These are phyloP conservation scores for Xylariaceae sp. DNA, from an alignment of 2,329 filamentous ascomycete species.

Conservation along the genomic window DNA sequence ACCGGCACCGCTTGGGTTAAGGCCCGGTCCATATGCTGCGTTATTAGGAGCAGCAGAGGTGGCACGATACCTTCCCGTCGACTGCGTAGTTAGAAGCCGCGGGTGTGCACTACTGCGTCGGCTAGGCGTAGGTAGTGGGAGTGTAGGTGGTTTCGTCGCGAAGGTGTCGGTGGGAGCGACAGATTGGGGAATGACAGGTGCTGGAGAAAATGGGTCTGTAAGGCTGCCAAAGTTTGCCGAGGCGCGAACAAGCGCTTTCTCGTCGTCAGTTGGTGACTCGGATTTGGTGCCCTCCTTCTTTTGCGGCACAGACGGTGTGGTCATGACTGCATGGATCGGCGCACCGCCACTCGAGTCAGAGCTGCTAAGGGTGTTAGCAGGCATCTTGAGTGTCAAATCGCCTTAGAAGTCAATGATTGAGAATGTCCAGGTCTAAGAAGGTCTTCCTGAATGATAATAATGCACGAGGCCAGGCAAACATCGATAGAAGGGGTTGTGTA, in stretches of 20 bases:
- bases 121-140: constrained; percentile 19
- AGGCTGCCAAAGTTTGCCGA: constrained; percentile 26
- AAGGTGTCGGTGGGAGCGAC: constrained; percentile 10
- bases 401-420: not conserved
- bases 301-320: constrained; percentile 9
- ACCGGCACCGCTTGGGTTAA: not conserved
- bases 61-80: constrained; percentile 10
- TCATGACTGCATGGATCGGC: constrained; percentile 22
- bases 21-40: constrained; percentile 13
- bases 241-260: constrained; percentile 32
- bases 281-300: not conserved
- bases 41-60: constrained; percentile 1
- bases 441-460: not conserved
- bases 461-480: not conserved
- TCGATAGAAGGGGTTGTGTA: too few relatives aligned
- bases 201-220: constrained; percentile 26
- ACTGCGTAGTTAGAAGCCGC: constrained; percentile 6
- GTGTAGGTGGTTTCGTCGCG: not conserved
- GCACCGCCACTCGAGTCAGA: constrained; percentile 31
- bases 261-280: constrained; percentile 29
- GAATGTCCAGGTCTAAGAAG: not conserved
- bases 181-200: constrained; percentile 23
- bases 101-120: constrained; percentile 6
- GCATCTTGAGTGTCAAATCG: constrained; percentile 13
- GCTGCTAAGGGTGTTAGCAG: constrained; percentile 23